Base-by-base conservation (phyloP, 108 stramenopile species). In the Pseudonitzschia multiseries region DNA sequence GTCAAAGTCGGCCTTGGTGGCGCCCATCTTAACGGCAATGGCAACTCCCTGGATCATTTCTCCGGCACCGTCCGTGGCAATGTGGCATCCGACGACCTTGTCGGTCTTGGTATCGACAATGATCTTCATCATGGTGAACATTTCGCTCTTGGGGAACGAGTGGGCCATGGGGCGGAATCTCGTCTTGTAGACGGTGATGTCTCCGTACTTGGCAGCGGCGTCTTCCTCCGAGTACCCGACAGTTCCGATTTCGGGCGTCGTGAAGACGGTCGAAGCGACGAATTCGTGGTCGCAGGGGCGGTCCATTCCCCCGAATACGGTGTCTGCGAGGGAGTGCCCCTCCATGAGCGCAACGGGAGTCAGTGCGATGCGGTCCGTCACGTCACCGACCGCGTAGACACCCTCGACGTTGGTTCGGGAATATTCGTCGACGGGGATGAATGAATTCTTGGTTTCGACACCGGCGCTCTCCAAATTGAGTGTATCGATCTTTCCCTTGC, bases 21-120 rank as follows among this genome's bases (percentile, higher is more conserved):
- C 89, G 12, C 91, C 96, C 84, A 96, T 96, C 43, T 97, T 97
- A 57, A 97, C 82, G 15, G 97, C 97, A 62, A 99, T 87, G 32
- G 86, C 97, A 78, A 99, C 97, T 28, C 98, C 98, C 73, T 99
- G 98, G 41, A 99, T 70, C 91, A 99, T 94, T 81, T 99, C 98
- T 67, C 98, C 98, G 5, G 88, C 83, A n/a, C 89, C 96, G 84
- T 95, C 92, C 8, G 97, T 97, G 57, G 97, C 95, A 26, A 96
- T 83, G 77, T 84, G 84, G 14, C 76, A 53, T 22, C 84, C 84
- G n/a, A 99, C 91, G n/a, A 79, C 81, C 33, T 43, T 65, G 44
- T 77, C 68, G 2, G 86, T 87, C 31, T 79, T 80, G 53, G 82
- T 68, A 42, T 87, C 88, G 8, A 87, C 84, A 61, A 89, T 89